phyloP scores from a whole-genome alignment of 129 eudicot genomes.

The Ambrosia trifida region DNA sequence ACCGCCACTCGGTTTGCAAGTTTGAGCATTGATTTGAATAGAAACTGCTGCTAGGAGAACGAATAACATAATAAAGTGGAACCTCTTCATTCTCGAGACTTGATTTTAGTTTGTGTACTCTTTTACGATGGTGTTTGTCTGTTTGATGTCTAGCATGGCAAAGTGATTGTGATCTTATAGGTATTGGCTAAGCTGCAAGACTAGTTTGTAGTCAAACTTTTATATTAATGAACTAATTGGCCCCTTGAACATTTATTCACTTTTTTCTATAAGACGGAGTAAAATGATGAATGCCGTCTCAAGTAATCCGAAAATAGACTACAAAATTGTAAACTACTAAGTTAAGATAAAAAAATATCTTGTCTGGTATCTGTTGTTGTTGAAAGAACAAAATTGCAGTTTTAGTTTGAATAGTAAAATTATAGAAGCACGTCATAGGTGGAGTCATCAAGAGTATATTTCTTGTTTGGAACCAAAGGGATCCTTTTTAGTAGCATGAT shows the following conservation, averaged over 20 bases:
- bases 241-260: not conserved
- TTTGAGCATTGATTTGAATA: constrained; percentile 20
- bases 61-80: constrained; percentile 1
- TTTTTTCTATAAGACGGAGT: not conserved
- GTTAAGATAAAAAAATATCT: not conserved
- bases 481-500: too few species aligned
- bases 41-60: constrained; percentile 12
- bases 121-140: not conserved
- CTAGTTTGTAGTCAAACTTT: not conserved
- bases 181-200: not conserved
- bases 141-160: constrained; percentile 3
- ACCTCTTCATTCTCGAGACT: constrained; percentile 32
- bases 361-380: not conserved
- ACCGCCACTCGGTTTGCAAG: constrained; percentile 47
- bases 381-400: not conserved
- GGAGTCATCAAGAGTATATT: not conserved
- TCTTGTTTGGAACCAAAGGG: not conserved
- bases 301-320: not conserved
- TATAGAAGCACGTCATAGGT: not conserved
- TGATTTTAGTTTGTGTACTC: not conserved
- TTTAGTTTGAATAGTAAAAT: not conserved
- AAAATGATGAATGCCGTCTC: not conserved
- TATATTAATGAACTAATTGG: not conserved
- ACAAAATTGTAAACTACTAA: not conserved
- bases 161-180: not conserved